Evolutionary conservation across 768 basidiomycete species (phyloP), one percentile per base, ranked within the genome.

Genomic region (Boletus rex-veris): DNA sequence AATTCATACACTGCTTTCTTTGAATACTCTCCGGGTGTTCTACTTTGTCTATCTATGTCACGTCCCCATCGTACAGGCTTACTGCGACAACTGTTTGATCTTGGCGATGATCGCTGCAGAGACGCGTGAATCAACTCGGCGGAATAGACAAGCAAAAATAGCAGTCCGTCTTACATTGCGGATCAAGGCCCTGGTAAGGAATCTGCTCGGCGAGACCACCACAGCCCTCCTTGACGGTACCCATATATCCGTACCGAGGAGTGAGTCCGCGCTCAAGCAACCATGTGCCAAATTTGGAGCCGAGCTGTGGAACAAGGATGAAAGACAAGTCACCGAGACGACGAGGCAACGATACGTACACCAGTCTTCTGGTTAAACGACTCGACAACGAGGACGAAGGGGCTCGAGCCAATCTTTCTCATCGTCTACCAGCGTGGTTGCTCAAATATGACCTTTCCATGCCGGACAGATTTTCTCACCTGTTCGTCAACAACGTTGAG

Each of bases 341-440:
- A 46, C 33, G 39, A 30, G 11, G 19, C 8, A 24, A 37, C n/a
- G 43, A 26, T 9, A 68, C 75, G 48, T 66, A 80, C 75, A n/a
- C 90, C 92, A 8, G 91, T 94, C 83, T 90, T 92, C 73, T 88
- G 88, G 75, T 90, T 93, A 52, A 89, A 77, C 16, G 88, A 88
- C 74, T 94, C 92, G 15, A 88, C 90, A 38, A 94, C 83, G 30
- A 94, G 79, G 28, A 93, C 90, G 70, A 92, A 92, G 18, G 80
- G 81, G 60, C 80, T 86, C 24, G 75, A 61, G 8, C 92, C 92
- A 42, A 89, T 79, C 76, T 90, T 89, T 68, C 65, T 77, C 59
- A 88, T 82, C 19, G 73, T 77, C 81, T 85, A 52, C 24, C 26
- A 14, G 31, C 2, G 21, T 15, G 18, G 16, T 4, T 3, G 9